These are phyloP conservation scores for Prunus davidiana DNA, from an alignment of 306 rosid genomes.

Conservation along the genomic window DNA sequence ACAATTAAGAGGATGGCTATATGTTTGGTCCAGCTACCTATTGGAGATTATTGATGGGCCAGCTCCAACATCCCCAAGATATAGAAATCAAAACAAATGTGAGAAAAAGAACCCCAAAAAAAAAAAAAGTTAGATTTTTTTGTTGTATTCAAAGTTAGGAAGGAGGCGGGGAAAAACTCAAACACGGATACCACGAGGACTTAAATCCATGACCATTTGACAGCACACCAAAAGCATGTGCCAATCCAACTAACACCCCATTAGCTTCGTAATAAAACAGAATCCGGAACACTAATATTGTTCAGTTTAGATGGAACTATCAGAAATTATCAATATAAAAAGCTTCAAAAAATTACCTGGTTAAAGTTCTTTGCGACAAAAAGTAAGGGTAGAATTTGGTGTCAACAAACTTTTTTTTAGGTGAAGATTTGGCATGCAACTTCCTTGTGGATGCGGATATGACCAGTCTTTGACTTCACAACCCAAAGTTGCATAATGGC, in stretches of 20 bases:
- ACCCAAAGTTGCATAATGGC: neutral
- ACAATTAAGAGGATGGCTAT: neutral
- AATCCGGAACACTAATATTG: too few relatives aligned
- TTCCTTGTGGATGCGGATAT: neutral
- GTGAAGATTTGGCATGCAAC: neutral
- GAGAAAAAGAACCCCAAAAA: neutral
- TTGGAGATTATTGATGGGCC: neutral
- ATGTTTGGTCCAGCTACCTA: constrained; percentile 6
- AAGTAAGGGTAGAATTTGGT: neutral
- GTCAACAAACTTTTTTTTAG: neutral
- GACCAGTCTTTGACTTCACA: neutral
- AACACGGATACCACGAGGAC: too few relatives aligned
- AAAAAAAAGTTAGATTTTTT: neutral
- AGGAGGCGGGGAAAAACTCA: too few relatives aligned
- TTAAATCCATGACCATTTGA: too few relatives aligned
- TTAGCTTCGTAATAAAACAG: neutral
- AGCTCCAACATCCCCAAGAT: neutral
- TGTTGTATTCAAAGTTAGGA: too few relatives aligned
- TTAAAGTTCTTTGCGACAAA: neutral
- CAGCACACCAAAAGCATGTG: too few relatives aligned
- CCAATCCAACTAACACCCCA: neutral
- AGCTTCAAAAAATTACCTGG: neutral
- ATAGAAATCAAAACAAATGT: neutral
- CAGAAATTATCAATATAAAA: neutral
- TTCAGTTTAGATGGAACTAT: too few relatives aligned